Evolutionary conservation across 768 basidiomycete species (phyloP), one percentile per base, ranked within the genome.

Genomic region (Pleurotus eryngii): DNA sequence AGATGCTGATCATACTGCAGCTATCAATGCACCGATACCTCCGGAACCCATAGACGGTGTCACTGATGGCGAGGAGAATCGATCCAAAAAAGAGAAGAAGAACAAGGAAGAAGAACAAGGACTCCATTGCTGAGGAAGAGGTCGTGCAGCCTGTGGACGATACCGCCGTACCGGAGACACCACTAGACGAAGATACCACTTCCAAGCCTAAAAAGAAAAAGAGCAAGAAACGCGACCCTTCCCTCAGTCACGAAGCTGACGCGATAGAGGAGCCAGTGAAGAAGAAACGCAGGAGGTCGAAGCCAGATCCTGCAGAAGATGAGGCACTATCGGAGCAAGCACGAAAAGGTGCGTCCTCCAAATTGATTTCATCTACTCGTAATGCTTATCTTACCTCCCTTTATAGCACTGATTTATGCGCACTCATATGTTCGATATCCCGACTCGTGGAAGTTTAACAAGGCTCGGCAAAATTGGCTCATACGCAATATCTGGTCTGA

Each of bases 381-480:
- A 38, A 49, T 56, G 35, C 12, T 54, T 6, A 51, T 48, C 45
- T 49, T 27, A 12, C 42, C 38, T n/a, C 30, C 49, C 27, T 20
- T 12, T 49, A 12, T 59, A 81, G 80, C 75, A 18, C 59, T 81
- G 11, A 69, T 70, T 35, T 87, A 87, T 64, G 85, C 82, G 1
- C 84, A 81, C 62, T 64, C 70, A n/a, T 81, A 82, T 56, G 79
- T 78, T 61, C 72, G 75, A 50, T 71, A 71, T 40, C 78, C 76
- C 17, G 64, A 70, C 4, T 71, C 68, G 53, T 89, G 87, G 88
- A 90, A 88, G 62, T 90, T 89, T 65, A 84, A 84, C 60, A 89
- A 89, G 64, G 85, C 85, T 5, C 76, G 79, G 45, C 87, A 90
- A 64, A 90, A 89, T 62, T 90, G 87, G 88, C 70, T 89, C 1